Evolutionary conservation across 2,329 filamentous ascomycete species (phyloP).

Genomic region (Alternaria postmessia): DNA sequence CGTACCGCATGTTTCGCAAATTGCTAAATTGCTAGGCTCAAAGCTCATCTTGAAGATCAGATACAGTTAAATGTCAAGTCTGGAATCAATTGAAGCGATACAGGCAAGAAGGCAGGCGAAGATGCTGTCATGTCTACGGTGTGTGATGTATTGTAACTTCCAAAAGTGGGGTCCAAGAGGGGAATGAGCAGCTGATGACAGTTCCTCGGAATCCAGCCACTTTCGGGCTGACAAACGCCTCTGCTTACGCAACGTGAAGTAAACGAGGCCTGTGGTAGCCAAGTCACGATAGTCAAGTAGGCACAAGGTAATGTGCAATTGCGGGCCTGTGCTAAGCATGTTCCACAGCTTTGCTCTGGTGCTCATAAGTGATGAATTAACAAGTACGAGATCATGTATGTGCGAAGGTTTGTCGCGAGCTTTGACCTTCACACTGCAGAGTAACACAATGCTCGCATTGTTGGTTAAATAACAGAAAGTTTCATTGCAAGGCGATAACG

Average conservation of each 20-base stretch:
- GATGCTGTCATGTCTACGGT: conserved; percentile 4
- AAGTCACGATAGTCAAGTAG: background rate
- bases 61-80: background rate
- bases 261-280: background rate
- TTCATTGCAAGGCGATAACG: background rate
- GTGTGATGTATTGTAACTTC: background rate
- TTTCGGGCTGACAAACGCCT: background rate
- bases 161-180: conserved; percentile 17
- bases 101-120: background rate
- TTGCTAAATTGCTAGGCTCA: conserved; percentile 55
- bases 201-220: background rate
- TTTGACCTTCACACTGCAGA: background rate
- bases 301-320: background rate
- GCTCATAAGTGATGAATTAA: background rate
- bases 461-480: background rate
- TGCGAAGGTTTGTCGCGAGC: background rate
- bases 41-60: conserved; percentile 33
- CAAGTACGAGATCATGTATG: background rate
- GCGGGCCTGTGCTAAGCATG: background rate
- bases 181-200: background rate
- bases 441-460: background rate
- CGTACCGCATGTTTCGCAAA: conserved; percentile 75
- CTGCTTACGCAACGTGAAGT: background rate
- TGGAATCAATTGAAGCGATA: background rate
- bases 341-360: background rate